Conservation (phyloP, 2,329 filamentous ascomycete genomes). For the Penicillium sp. region DNA sequence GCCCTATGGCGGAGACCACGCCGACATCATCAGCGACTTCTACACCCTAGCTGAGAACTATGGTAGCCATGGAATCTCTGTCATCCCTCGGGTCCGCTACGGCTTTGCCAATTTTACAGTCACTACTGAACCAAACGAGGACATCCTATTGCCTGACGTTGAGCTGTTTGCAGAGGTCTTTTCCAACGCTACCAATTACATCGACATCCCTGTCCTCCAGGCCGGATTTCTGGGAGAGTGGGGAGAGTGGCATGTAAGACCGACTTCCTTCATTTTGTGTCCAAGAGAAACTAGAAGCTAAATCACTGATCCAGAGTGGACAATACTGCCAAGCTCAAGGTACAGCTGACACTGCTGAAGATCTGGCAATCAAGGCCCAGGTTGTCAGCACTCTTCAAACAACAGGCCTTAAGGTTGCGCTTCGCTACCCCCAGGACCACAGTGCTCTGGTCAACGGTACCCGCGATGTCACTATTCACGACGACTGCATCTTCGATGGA, state of each 20-base stretch:
- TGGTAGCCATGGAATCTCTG: constrained; percentile 7
- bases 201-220: constrained; percentile 11
- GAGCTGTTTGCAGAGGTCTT: neutral
- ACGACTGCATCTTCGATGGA: constrained; percentile 12
- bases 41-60: constrained; percentile 5
- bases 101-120: constrained; percentile 3
- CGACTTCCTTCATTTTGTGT: too few relatives aligned
- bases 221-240: constrained; percentile 11
- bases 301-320: constrained; percentile 7
- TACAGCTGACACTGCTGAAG: constrained; percentile 2
- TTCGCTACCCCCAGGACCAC: constrained; percentile 11
- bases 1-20: constrained; percentile 1
- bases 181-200: neutral
- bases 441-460: constrained; percentile 5
- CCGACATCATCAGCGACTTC: constrained; percentile 4
- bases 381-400: constrained; percentile 6
- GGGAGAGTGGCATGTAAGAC: constrained; percentile 13
- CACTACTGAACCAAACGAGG: constrained; percentile 7
- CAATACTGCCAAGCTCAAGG: constrained; percentile 8
- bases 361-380: constrained; percentile 4
- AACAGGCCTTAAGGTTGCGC: constrained; percentile 7
- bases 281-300: too few relatives aligned
- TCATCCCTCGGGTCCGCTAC: constrained; percentile 11
- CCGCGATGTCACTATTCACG: constrained; percentile 7
- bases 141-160: constrained; percentile 7